These are phyloP conservation scores for Ceriops zippeliana DNA, from an alignment of 345 rosid genomes.

Conservation along the genomic window DNA sequence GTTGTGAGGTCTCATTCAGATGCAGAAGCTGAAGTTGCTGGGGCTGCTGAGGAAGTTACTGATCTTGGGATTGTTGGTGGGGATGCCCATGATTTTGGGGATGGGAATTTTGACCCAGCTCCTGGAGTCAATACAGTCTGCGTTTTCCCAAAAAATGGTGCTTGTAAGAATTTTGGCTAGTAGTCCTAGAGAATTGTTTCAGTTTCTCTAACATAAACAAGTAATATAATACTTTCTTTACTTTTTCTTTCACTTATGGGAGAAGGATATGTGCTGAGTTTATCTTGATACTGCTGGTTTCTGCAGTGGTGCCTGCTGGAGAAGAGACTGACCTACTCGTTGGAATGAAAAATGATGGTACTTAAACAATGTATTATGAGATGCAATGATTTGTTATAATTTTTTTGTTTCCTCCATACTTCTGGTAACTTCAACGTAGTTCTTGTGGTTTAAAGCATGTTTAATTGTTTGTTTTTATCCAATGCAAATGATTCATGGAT, in stretches of 20 bases:
- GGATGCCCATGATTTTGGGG: conserved; percentile 53
- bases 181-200: neutral
- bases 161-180: conserved; percentile 31
- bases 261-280: too few species aligned
- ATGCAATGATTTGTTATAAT: too few species aligned
- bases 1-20: conserved; percentile 72
- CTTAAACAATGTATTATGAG: neutral
- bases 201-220: neutral
- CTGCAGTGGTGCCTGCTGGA: conserved; percentile 73
- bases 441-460: neutral
- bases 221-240: neutral
- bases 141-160: conserved; percentile 76
- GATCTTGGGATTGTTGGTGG: conserved; percentile 64
- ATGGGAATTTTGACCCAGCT: conserved; percentile 49
- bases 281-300: conserved; percentile 19
- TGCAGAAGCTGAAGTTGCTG: conserved; percentile 43
- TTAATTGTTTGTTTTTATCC: conserved; percentile 6
- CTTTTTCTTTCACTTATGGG: neutral
- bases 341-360: conserved; percentile 90
- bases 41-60: conserved; percentile 47
- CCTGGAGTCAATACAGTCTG: conserved; percentile 61
- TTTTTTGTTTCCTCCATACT: neutral
- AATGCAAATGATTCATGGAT: conserved; percentile 1
- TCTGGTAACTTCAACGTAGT: neutral
- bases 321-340: conserved; percentile 72